These are phyloP conservation scores for Selaginella moellendorffii DNA, from an alignment of 75 land plant species.

Conservation along the genomic window DNA sequence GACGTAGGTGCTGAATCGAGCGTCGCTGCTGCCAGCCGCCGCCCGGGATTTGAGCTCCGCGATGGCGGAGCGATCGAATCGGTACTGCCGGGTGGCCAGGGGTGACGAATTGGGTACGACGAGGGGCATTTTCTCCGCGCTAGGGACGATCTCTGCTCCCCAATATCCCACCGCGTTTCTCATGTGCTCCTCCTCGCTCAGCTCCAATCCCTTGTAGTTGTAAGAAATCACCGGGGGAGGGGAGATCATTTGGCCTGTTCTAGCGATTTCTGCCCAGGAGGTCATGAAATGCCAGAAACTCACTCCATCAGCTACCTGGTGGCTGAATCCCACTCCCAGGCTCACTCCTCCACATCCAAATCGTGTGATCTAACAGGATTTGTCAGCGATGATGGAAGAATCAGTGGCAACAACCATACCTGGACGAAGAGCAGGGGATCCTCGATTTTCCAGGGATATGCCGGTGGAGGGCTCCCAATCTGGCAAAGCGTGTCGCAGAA, in stretches of 20 bases:
- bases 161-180: background rate
- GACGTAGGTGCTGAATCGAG: background rate
- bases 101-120: no score
- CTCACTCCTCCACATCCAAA: conserved; percentile 3
- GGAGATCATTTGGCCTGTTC: background rate
- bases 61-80: background rate
- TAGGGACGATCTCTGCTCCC: background rate
- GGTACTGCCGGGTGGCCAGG: background rate
- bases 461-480: background rate
- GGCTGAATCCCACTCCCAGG: background rate
- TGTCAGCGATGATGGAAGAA: background rate
- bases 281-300: background rate
- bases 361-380: background rate
- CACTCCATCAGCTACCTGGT: conserved; percentile 4
- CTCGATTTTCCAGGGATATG: background rate
- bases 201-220: background rate
- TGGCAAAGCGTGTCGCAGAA: background rate
- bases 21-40: background rate
- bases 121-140: background rate
- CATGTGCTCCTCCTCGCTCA: background rate
- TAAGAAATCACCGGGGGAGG: background rate
- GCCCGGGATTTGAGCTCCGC: background rate
- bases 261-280: conserved; percentile 1
- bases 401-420: background rate
- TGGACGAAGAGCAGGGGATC: conserved; percentile 3